Evolutionary conservation across 805 yeast genomes (phyloP).

Genomic region (Candida pseudoglaebosa): DNA sequence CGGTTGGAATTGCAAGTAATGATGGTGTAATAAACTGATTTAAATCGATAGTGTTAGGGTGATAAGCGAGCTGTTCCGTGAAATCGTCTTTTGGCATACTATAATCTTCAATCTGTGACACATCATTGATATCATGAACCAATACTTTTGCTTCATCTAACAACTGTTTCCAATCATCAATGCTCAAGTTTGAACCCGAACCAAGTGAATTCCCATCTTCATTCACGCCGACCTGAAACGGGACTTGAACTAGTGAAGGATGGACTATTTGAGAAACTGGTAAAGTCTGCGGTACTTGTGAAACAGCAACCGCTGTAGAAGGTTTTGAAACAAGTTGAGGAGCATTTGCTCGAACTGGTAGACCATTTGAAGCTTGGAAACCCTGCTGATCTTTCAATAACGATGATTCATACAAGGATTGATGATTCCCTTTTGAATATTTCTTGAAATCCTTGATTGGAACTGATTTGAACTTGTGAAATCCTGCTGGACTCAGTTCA

Average conservation of each 20-base stretch:
- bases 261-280: too few relatives aligned
- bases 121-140: slow-evolving; percentile 29
- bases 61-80: background rate
- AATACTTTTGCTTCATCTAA: slow-evolving; percentile 33
- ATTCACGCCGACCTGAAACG: too few relatives aligned
- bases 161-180: slow-evolving; percentile 16
- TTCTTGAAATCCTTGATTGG: too few relatives aligned
- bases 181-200: background rate
- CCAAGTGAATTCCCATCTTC: background rate
- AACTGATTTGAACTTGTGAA: slow-evolving; percentile 1
- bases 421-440: background rate
- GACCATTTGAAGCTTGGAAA: too few relatives aligned
- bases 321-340: background rate
- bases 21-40: background rate
- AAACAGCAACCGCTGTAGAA: background rate
- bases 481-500: background rate
- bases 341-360: background rate
- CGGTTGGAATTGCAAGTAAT: background rate
- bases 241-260: too few relatives aligned
- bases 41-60: background rate
- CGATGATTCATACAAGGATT: too few relatives aligned
- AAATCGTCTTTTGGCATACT: background rate
- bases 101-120: slow-evolving; percentile 14
- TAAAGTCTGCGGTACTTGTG: too few relatives aligned
- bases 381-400: too few relatives aligned